These are phyloP conservation scores for Edaphochlamys debaryana DNA, from an alignment of 139 green algal species.

Conservation along the genomic window DNA sequence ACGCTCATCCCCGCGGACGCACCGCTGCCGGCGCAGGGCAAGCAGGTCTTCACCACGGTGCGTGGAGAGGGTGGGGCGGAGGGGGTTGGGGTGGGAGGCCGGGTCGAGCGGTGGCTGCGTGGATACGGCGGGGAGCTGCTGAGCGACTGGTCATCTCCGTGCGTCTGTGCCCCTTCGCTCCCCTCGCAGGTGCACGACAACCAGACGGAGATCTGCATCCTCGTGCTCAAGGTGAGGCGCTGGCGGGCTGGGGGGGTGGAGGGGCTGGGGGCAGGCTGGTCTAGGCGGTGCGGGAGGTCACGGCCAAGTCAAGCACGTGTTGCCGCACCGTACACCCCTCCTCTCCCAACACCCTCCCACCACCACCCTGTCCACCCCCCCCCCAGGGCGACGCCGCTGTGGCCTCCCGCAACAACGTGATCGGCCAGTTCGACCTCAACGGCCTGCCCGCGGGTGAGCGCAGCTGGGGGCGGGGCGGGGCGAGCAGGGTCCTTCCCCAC, in stretches of 20 bases:
- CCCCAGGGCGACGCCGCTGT: conserved; percentile 55
- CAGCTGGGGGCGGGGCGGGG: not conserved
- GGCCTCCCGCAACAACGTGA: conserved; percentile 62
- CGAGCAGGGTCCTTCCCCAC: too few species aligned
- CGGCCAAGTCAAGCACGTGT: too few species aligned
- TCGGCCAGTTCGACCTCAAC: conserved; percentile 75
- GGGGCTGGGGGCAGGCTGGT: not conserved
- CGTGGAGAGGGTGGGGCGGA: conserved; percentile 56
- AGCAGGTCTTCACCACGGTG: conserved; percentile 69
- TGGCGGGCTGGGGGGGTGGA: not conserved
- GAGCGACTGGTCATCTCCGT: too few species aligned
- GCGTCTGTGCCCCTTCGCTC: too few species aligned
- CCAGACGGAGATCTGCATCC: conserved; percentile 60
- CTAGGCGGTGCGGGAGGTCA: too few species aligned
- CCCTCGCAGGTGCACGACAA: too few species aligned
- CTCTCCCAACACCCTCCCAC: too few species aligned
- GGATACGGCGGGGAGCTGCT: too few species aligned
- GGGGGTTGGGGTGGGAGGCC: too few species aligned
- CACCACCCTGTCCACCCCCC: not conserved
- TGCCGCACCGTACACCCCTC: too few species aligned
- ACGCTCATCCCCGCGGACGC: conserved; percentile 62
- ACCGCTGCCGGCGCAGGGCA: conserved; percentile 46
- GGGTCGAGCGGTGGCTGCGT: too few species aligned
- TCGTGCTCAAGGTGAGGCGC: conserved; percentile 56
- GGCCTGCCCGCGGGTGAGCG: conserved; percentile 51